These are phyloP conservation scores for Colletotrichum lentis DNA, from an alignment of 2,329 filamentous ascomycete genomes.

Conservation along the genomic window DNA sequence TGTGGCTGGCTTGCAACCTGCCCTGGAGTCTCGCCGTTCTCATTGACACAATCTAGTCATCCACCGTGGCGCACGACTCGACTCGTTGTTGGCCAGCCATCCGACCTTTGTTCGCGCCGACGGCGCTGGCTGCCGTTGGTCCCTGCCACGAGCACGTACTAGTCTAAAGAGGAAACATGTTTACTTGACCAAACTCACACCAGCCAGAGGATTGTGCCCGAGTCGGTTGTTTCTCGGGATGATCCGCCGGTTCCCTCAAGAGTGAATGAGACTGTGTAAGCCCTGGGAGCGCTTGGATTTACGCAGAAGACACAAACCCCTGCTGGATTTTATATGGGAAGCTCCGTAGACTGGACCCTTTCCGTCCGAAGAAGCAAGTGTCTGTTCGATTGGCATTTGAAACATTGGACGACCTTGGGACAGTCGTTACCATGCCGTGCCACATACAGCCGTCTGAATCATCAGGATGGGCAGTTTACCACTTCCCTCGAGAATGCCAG, in stretches of 20 bases:
- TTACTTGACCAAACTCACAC: background rate
- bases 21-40: background rate
- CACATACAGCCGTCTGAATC: background rate
- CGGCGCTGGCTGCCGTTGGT: background rate
- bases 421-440: too few species aligned
- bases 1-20: background rate
- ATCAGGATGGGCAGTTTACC: background rate
- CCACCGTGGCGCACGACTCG: background rate
- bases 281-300: too few species aligned
- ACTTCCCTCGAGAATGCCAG: too few species aligned
- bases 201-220: background rate
- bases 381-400: background rate
- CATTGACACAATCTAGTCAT: background rate
- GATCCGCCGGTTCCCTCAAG: background rate
- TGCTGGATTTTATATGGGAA: background rate
- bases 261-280: too few species aligned
- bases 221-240: background rate
- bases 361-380: background rate
- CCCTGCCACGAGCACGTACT: background rate
- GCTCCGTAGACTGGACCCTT: too few species aligned
- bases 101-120: slow-evolving; percentile 6
- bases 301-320: background rate
- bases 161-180: background rate
- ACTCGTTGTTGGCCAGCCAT: background rate
- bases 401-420: background rate